Evolutionary conservation across 1,139 yeast species (phyloP), one percentile per base, ranked within the genome.

Genomic region (Candida mesenterica): DNA sequence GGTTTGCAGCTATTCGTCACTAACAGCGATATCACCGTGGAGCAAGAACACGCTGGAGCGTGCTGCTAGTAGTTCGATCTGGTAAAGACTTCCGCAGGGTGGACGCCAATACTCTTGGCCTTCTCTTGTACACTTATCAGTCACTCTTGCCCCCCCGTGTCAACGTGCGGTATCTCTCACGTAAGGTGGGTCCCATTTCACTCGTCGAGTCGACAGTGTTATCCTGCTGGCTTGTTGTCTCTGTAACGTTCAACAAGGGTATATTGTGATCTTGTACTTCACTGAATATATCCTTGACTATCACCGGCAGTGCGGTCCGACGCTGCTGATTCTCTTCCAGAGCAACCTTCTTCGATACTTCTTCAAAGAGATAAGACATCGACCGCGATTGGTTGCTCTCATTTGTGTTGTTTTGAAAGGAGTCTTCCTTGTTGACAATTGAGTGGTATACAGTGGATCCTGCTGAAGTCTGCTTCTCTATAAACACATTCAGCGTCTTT

Each of bases 381-480:
- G 67, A 60, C 33, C 50, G 48, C 9, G 66, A 48, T 24, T 49
- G 48, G 14, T 46, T 51, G 26, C 56, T 53, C 31, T 44, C 49
- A 22, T 39, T 43, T 16, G 58, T 51, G 26, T 46, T 19, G 22
- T 51, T 5, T 51, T 60, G 13, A 44, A 44, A 3, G 55, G 42
- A 31, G 20, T 44, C 45, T 27, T 53, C 50, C 32, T 49, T 49
- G 17, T 46, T 40, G 10, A 49, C 25, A 7, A 61, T 39, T 12
- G 68, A 59, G 41, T 62, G 67, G 40, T 59, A 61, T 17, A 61
- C 35, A 1, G 68, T 62, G 1, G 67, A 59, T 8, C 53, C 56
- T 4, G 52, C 52, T 4, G 65, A 57, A 10, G 45, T 38, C 13
- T 38, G 42, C 10, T 14, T 12, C 23, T 64, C 71, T 35, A 63